Base-by-base conservation (phyloP, 805 yeast species). In the Metschnikowia cubensis region DNA sequence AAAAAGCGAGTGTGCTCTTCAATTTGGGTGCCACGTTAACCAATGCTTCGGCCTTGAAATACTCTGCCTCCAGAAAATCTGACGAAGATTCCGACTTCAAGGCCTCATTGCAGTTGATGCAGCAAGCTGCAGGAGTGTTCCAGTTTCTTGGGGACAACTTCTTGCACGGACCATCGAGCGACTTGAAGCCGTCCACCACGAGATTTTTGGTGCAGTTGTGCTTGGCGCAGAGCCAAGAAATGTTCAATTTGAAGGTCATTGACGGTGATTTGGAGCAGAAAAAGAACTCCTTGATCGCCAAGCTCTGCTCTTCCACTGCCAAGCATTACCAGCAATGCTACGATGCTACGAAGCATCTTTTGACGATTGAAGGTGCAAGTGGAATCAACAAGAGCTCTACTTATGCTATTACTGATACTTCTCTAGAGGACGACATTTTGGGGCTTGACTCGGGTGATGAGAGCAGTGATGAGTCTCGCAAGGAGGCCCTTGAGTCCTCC, bases 171-270 rank as follows among this genome's bases (percentile, higher is more conserved):
- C 97, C 98, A 0, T 81, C 90, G 3, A 71, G 76, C 4, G 99
- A 92, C 66, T 70, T 91, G 45, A 74, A 78, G 52, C 86, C 85
- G 33, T 81, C 84, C 20, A 82, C 89, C 0, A 80, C 88, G 8
- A 75, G 76, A 38, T 84, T 88, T 34, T 74, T 92, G 45, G 64
- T 76, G 14, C 77, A 77, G 55, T 65, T 91, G 48, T 82, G 85
- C 81, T 71, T 89, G 49, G 94, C 95, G 0, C 96, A 92, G 65
- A 89, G 94, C 2, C 97, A 91, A 63, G 97, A 94, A 57, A 77
- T 86, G 6, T 91, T 92, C 63, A 68, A 85, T 2, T 64, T 84
- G 59, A 85, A 82, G 55, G 80, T 82, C 7, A 62, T 89, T 35
- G 74, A 70, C 50, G 76, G 73, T 7, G 81, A 76, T 49, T 63